These are phyloP conservation scores for Dothistroma pini DNA, from an alignment of 2,329 filamentous ascomycete species.

Conservation along the genomic window DNA sequence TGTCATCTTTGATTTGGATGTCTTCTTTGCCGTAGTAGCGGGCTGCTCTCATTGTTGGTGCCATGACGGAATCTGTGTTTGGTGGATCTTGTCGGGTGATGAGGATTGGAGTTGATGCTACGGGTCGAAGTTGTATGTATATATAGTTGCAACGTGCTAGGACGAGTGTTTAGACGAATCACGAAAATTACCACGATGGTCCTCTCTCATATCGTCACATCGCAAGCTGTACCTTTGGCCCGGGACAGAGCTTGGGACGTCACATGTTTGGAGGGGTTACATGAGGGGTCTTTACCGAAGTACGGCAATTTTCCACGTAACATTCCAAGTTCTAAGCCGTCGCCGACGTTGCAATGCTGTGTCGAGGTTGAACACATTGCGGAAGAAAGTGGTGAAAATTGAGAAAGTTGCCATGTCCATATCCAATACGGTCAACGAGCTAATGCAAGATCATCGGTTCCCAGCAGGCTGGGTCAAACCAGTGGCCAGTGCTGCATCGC, in stretches of 20 bases:
- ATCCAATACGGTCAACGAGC: background rate
- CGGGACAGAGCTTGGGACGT: constrained; percentile 1
- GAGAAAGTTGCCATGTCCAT: background rate
- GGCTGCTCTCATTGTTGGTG: constrained; percentile 49
- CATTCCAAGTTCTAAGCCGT: too few species aligned
- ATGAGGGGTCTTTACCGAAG: background rate
- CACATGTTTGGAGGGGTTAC: background rate
- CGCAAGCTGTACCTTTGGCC: background rate
- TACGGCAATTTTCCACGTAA: too few species aligned
- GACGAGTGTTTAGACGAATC: background rate
- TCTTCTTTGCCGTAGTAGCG: constrained; percentile 55
- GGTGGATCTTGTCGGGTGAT: background rate
- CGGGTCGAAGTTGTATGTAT: background rate
- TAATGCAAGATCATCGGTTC: background rate
- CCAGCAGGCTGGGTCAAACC: background rate
- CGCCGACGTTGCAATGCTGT: background rate
- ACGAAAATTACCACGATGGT: background rate
- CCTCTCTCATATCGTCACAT: background rate
- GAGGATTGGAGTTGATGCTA: background rate
- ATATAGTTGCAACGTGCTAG: background rate
- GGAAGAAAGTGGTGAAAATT: too few species aligned
- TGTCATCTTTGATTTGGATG: constrained; percentile 50
- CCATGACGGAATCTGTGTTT: background rate
- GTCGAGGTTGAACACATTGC: background rate
- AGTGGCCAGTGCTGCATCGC: too few species aligned